Evolutionary conservation across 179 eudicot species (phyloP), one percentile per base, ranked within the genome.

Genomic region (Carnegiea gigantea): DNA sequence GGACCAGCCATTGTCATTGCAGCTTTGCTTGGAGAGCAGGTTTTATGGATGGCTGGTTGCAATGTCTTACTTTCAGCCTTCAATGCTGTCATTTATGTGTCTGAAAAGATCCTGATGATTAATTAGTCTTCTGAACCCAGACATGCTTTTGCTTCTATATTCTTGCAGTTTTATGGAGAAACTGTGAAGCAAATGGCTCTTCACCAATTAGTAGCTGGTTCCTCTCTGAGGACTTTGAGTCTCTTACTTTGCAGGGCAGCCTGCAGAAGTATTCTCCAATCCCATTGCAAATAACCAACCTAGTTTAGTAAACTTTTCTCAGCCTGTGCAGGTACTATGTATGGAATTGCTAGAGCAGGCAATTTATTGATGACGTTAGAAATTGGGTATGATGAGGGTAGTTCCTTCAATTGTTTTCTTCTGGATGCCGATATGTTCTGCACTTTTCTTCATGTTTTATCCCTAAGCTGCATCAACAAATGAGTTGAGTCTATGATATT

Each of bases 141-240:
- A 74, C 70, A 38, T n/a, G 67, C 60, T n/a, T 20, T 72, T 77
- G 33, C 51, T 65, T 38, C 28, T 24, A 13, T 68, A 24, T 76
- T 9, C 62, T 6, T 84, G 86, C 92, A 93, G 97, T 93, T 90
- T 80, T 93, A 93, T 85, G 88, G 82, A 57, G 93, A 92, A 12
- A 92, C 96, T n/a, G 88, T 92, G 75, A 93, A 91, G 86, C 90
- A 93, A 88, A 90, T 93, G 98, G 98, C 96, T 84, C 86, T 91
- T 78, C 82, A 80, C 62, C 98, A 93, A 83, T 79, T 92, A 75
- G 86, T 88, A 72, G 87, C 92, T 54, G 98, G 98, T 26, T 89
- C 93, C 65, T 96, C 98, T n/a, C 79, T 93, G 85, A 89, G 98
- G 82, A 92, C 98, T 46, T 82, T 93, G 75, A 92, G 92, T 84